phyloP scores from a whole-genome alignment of 2,329 filamentous ascomycete genomes.

The Bipolaris bicolor region DNA sequence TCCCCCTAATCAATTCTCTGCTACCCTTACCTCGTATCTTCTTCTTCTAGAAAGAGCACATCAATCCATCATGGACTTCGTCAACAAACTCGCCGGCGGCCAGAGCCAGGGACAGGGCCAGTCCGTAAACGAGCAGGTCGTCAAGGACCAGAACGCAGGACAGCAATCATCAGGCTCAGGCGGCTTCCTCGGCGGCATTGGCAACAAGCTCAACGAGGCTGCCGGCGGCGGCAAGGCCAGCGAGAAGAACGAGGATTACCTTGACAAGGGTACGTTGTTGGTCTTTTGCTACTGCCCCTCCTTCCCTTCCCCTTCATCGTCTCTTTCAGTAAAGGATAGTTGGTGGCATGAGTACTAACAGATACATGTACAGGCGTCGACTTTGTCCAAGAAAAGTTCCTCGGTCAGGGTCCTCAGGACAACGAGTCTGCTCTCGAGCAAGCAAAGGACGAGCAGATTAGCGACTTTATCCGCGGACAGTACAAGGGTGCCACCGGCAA shows the following conservation, averaged over 20 bases:
- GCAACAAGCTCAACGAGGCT: conserved; percentile 72
- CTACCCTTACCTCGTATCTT: not conserved
- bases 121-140: conserved; percentile 38
- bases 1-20: not conserved
- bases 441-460: conserved; percentile 81
- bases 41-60: no score
- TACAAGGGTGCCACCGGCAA: conserved; percentile 73
- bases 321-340: no score
- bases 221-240: conserved; percentile 75
- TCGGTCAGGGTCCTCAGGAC: conserved; percentile 70
- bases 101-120: conserved; percentile 35
- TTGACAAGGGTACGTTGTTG: conserved; percentile 72
- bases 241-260: conserved; percentile 81
- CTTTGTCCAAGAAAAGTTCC: conserved; percentile 75
- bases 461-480: conserved; percentile 71
- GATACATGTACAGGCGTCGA: conserved; percentile 66
- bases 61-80: conserved; percentile 52
- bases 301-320: no score
- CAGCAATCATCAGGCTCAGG: conserved; percentile 42
- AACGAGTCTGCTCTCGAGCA: conserved; percentile 70
- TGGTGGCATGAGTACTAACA: conserved; percentile 5
- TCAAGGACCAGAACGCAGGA: conserved; percentile 38
- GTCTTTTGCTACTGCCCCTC: no score
- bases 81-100: conserved; percentile 55
- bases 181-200: conserved; percentile 64